Evolutionary conservation across 1,284 basidiomycete genomes (phyloP).

Genomic region (Sporisorium scitamineum): DNA sequence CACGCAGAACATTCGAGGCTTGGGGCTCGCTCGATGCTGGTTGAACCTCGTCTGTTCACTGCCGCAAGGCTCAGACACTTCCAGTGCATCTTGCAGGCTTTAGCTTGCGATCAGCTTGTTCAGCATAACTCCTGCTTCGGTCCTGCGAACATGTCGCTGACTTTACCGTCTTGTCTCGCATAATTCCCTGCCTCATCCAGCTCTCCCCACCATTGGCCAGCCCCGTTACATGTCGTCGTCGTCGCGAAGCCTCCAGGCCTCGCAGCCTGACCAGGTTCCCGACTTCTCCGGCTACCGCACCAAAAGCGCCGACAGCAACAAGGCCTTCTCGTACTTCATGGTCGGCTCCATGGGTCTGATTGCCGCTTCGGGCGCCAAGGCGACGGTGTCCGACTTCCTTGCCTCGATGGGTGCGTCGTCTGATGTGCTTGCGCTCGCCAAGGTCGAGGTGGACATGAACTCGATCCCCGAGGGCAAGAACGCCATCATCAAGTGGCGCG

Average conservation of each 20-base stretch:
- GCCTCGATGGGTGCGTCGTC: constrained; percentile 96
- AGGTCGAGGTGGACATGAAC: constrained; percentile 93
- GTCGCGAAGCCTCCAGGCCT: constrained; percentile 53
- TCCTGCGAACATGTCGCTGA: background rate
- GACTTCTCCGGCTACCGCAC: constrained; percentile 88
- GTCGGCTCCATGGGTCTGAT: constrained; percentile 95
- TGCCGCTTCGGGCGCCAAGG: constrained; percentile 93
- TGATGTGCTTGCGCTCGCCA: constrained; percentile 96
- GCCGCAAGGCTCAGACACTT: too few species aligned
- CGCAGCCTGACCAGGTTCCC: constrained; percentile 76
- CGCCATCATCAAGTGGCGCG: constrained; percentile 79
- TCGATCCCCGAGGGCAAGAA: constrained; percentile 94
- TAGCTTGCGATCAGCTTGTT: background rate
- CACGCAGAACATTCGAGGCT: background rate
- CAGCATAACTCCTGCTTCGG: background rate
- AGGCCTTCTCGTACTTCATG: constrained; percentile 95
- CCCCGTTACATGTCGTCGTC: constrained; percentile 64
- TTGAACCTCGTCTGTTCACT: too few species aligned
- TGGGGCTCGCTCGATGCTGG: background rate
- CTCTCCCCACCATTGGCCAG: constrained; percentile 49
- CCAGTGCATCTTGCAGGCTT: background rate
- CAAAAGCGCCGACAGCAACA: constrained; percentile 78
- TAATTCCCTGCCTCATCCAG: constrained; percentile 15
- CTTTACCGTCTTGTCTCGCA: background rate
- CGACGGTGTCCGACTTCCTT: constrained; percentile 92